Evolutionary conservation across 2,329 filamentous ascomycete species (phyloP).

Genomic region (Fusarium longipes): DNA sequence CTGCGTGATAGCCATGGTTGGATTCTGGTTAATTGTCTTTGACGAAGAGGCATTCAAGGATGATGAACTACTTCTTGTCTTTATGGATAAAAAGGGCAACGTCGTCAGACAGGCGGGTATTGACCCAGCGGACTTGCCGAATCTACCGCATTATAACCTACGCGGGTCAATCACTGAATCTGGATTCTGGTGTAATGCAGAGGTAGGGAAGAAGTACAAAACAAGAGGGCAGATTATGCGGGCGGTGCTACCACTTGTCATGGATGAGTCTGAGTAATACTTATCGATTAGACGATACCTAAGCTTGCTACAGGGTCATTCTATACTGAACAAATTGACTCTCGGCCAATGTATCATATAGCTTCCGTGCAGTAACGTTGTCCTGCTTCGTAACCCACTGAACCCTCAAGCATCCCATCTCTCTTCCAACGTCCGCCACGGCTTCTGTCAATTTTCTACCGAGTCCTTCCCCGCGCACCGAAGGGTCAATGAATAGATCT

Average conservation of each 20-base stretch:
- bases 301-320: conserved; percentile 3
- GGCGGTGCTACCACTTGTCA: rapidly evolving
- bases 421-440: conserved; percentile 20
- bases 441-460: conserved; percentile 25
- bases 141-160: neutral
- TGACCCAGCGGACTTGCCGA: rapidly evolving
- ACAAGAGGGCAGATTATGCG: neutral
- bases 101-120: neutral
- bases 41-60: neutral
- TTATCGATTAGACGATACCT: rapidly evolving
- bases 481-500: conserved; percentile 27
- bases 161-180: neutral
- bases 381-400: conserved; percentile 38
- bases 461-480: conserved; percentile 5
- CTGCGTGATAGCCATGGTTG: neutral
- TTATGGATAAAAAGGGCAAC: neutral
- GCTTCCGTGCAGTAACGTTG: conserved; percentile 12
- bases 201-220: neutral
- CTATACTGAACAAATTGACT: conserved; percentile 32
- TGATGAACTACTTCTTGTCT: neutral
- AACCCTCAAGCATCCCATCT: conserved; percentile 24
- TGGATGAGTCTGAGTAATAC: rapidly evolving
- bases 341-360: conserved; percentile 33
- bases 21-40: neutral
- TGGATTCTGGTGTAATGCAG: neutral